Evolutionary conservation across 495 filamentous ascomycete species (phyloP), one percentile per base, ranked within the genome.

Genomic region (Chaetomium cochliodes): DNA sequence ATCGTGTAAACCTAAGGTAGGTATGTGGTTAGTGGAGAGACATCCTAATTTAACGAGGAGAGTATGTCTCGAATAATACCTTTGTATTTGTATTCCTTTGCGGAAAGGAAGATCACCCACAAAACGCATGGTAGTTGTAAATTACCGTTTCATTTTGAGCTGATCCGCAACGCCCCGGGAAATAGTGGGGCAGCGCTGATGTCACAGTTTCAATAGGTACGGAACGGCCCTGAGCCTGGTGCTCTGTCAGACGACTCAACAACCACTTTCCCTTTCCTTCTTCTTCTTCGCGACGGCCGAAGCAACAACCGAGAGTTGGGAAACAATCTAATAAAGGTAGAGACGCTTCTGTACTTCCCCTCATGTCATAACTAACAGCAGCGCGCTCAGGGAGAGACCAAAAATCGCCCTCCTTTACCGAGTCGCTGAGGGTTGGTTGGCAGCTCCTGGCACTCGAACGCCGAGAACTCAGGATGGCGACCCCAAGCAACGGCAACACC

Each of bases 151-250:
- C 33, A 12, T 37, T 6, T 11, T 8, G 33, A 37, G 8, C 5
- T 37, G 33, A 37, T 30, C 28, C 28, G 28, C 28, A 30, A 30
- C 2, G 28, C 33, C 33, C 33, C 8, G n/a, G 44, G 15, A 47
- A 47, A 47, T 20, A 47, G 44, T 20, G 44, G 39, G 53, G 26
- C 39, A 22, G 37, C 11, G 49, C 49, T 52, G 49, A 52, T 52
- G 49, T 52, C 49, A 26, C 33, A 37, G 33, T 37, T 11, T 12
- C 33, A 12, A 37, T 37, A 37, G 33, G 33, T 9, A 37, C 33
- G 33, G 33, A 11, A 37, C 33, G 33, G 33, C 33, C 33, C 9
- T 37, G 33, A 12, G 33, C 3, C 28, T 6, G 28, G 28, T 30
- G 28, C 28, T 30, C 28, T 6, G 28, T 30, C 28, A 30, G 6